Evolutionary conservation across 2,329 filamentous ascomycete species (phyloP).

Genomic region (Aspergillus aculeatinus): DNA sequence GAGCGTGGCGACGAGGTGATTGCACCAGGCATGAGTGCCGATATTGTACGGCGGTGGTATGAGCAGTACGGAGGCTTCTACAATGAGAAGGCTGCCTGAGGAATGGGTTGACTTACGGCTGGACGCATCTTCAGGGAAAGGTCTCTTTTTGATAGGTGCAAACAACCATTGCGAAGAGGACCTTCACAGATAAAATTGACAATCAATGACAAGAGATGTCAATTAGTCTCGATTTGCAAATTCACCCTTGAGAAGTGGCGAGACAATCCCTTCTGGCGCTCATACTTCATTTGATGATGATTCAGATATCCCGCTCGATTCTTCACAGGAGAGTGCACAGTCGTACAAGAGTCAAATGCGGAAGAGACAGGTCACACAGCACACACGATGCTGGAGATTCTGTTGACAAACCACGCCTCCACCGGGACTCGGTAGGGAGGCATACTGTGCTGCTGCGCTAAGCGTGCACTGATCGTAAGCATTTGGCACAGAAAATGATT

Average conservation of each 20-base stretch:
- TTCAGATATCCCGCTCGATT: slow-evolving; percentile 1
- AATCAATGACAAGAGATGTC: no score
- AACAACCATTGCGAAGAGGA: no score
- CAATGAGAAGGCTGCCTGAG: slow-evolving; percentile 14
- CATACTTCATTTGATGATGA: neutral
- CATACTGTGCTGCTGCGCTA: neutral
- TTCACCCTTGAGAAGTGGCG: no score
- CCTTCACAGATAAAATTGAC: no score
- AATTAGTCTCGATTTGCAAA: no score
- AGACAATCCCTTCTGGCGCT: neutral
- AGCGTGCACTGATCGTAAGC: no score
- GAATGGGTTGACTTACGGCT: no score
- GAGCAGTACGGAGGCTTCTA: slow-evolving; percentile 39
- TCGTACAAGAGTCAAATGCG: slow-evolving; percentile 18
- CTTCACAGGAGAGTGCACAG: slow-evolving; percentile 8
- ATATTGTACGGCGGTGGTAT: slow-evolving; percentile 49
- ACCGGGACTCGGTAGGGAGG: neutral
- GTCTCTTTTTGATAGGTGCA: no score
- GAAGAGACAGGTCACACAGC: slow-evolving; percentile 14
- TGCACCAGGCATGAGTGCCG: slow-evolving; percentile 45
- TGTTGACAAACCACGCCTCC: no score
- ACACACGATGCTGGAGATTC: slow-evolving; percentile 1
- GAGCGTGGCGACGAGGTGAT: slow-evolving; percentile 52
- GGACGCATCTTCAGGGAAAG: no score
- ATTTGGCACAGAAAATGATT: no score